Evolutionary conservation across 768 basidiomycete genomes (phyloP).

Genomic region (Neoboletus brunneissimus): DNA sequence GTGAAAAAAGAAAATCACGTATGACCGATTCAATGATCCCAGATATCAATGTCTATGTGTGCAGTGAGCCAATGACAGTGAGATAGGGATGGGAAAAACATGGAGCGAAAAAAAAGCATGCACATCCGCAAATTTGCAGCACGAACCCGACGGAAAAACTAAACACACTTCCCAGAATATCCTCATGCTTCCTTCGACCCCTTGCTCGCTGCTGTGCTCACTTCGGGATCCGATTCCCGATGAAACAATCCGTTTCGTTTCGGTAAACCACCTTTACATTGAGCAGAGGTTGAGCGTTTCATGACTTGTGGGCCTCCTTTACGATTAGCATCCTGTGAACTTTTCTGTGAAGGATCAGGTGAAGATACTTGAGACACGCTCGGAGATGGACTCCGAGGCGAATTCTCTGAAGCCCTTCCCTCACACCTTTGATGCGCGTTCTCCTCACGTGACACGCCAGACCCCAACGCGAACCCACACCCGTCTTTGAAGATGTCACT

Average conservation of each 20-base stretch:
- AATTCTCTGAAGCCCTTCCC: slow-evolving; percentile 7
- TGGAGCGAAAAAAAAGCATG: slow-evolving; percentile 2
- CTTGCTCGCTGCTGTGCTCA: slow-evolving; percentile 23
- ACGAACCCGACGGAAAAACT: slow-evolving; percentile 5
- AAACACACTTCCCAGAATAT: slow-evolving; percentile 9
- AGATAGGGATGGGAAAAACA: slow-evolving; percentile 1
- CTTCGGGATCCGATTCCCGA: slow-evolving; percentile 31
- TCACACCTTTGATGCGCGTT: neutral
- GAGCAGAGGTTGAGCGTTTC: slow-evolving; percentile 31
- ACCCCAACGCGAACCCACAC: neutral
- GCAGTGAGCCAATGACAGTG: slow-evolving; percentile 6
- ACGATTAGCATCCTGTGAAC: slow-evolving; percentile 14
- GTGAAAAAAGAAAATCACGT: neutral
- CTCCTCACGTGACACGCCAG: neutral
- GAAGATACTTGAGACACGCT: slow-evolving; percentile 4
- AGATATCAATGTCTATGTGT: slow-evolving; percentile 13
- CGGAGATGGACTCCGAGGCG: slow-evolving; percentile 8
- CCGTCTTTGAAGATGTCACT: slow-evolving; percentile 38
- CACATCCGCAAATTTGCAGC: slow-evolving; percentile 3
- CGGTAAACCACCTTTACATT: slow-evolving; percentile 23
- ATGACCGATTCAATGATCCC: slow-evolving; percentile 4
- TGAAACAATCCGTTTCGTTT: slow-evolving; percentile 30
- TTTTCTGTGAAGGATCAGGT: slow-evolving; percentile 4
- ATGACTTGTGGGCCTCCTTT: slow-evolving; percentile 20
- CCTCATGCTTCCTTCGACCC: slow-evolving; percentile 24